phyloP scores from a whole-genome alignment of 192 early-diverging fungal genomes.

The Chytriomyces confervae region DNA sequence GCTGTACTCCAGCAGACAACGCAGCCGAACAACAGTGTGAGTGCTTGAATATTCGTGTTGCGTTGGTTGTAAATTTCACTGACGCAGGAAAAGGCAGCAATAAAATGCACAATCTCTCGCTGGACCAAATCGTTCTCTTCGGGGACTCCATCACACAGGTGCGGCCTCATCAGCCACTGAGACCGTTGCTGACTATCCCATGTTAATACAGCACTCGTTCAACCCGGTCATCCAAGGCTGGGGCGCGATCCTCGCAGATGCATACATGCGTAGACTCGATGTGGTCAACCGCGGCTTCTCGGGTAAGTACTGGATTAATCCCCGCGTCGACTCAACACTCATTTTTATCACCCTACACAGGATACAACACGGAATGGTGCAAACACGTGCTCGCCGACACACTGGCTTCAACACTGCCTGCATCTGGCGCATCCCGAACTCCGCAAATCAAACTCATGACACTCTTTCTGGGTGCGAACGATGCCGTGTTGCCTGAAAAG shows the following conservation, averaged over 20 bases:
- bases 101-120: constrained; percentile 12
- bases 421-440: background rate
- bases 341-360: constrained; percentile 35
- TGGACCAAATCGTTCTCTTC: constrained; percentile 47
- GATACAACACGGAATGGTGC: constrained; percentile 72
- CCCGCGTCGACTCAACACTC: constrained; percentile 3
- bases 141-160: constrained; percentile 52
- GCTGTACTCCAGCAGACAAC: too few relatives aligned
- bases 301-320: constrained; percentile 42
- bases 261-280: constrained; percentile 74
- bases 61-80: background rate
- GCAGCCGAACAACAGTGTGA: too few relatives aligned
- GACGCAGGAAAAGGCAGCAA: background rate
- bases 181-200: background rate
- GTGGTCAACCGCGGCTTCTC: constrained; percentile 81
- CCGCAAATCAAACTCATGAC: constrained; percentile 62
- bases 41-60: too few relatives aligned
- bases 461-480: constrained; percentile 87
- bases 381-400: constrained; percentile 60
- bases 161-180: background rate
- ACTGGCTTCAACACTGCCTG: constrained; percentile 49
- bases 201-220: constrained; percentile 22
- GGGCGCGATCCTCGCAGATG: constrained; percentile 53
- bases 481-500: constrained; percentile 57
- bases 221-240: constrained; percentile 48